Evolutionary conservation across 495 filamentous ascomycete genomes (phyloP).

Genomic region (Ramalina peruviana): DNA sequence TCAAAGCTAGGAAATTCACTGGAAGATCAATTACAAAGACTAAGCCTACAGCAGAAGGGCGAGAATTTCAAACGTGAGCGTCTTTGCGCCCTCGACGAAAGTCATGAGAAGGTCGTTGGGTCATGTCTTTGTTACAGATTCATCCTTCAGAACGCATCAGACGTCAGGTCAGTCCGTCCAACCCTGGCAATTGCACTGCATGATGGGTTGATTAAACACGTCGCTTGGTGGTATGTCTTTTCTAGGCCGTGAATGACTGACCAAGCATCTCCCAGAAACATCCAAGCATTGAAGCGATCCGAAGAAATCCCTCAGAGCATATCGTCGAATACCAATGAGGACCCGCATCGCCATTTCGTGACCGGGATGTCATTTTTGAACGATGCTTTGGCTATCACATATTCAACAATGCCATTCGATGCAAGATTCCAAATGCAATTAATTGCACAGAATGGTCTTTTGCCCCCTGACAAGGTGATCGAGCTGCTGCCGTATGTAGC

Average conservation of each 20-base stretch:
- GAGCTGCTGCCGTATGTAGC: conserved; percentile 9
- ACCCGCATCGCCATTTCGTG: conserved; percentile 3
- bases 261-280: too few relatives aligned
- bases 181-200: too few relatives aligned
- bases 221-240: too few relatives aligned
- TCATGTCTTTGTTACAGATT: conserved; percentile 20
- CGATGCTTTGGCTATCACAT: conserved; percentile 8
- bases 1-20: conserved; percentile 8
- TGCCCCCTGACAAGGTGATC: conserved; percentile 17
- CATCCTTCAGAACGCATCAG: neutral
- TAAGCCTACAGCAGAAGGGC: conserved; percentile 3
- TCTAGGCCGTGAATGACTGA: too few relatives aligned
- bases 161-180: neutral
- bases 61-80: conserved; percentile 6
- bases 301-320: conserved; percentile 14
- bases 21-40: conserved; percentile 7
- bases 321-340: conserved; percentile 7
- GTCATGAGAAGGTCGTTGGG: conserved; percentile 14
- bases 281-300: conserved; percentile 8
- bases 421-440: conserved; percentile 27
- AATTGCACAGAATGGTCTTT: conserved; percentile 24
- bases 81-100: conserved; percentile 6
- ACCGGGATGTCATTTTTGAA: conserved; percentile 13
- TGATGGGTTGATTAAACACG: too few relatives aligned
- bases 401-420: conserved; percentile 21